Evolutionary conservation across 2,329 filamentous ascomycete species (phyloP).

Genomic region (Ophiosphaerella narmari): DNA sequence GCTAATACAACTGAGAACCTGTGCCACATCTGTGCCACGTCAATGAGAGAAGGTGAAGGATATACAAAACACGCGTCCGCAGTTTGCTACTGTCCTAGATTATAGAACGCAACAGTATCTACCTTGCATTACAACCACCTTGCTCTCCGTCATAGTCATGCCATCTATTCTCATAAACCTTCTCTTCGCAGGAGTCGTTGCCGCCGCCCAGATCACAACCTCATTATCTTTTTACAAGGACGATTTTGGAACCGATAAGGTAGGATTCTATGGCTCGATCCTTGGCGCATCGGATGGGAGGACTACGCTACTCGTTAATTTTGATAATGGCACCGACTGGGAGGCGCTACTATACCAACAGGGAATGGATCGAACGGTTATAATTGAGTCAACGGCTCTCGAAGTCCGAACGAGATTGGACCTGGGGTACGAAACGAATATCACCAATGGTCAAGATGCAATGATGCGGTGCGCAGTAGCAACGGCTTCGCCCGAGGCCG

Average conservation of each 20-base stretch:
- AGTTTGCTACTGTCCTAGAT: too few relatives aligned
- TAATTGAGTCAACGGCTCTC: neutral
- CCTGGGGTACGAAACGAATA: too few relatives aligned
- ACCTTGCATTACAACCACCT: too few relatives aligned
- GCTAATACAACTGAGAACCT: too few relatives aligned
- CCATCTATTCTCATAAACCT: neutral
- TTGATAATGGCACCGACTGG: constrained; percentile 4
- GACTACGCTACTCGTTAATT: neutral
- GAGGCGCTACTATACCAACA: too few relatives aligned
- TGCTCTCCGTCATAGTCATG: neutral
- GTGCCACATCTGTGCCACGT: too few relatives aligned
- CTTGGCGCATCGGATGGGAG: neutral
- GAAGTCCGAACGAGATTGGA: too few relatives aligned
- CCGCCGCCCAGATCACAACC: constrained; percentile 7
- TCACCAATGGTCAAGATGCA: too few relatives aligned
- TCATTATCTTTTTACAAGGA: neutral
- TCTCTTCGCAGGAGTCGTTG: neutral
- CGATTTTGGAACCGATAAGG: constrained; percentile 2
- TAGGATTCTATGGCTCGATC: constrained; percentile 5
- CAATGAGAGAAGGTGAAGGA: too few relatives aligned
- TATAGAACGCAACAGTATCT: too few relatives aligned
- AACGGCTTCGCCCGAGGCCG: neutral
- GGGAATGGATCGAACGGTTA: neutral
- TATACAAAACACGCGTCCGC: too few relatives aligned
- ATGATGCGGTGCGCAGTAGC: too few relatives aligned